Base-by-base conservation (phyloP, 1,284 basidiomycete species). In the Pseudozyma sp. region DNA sequence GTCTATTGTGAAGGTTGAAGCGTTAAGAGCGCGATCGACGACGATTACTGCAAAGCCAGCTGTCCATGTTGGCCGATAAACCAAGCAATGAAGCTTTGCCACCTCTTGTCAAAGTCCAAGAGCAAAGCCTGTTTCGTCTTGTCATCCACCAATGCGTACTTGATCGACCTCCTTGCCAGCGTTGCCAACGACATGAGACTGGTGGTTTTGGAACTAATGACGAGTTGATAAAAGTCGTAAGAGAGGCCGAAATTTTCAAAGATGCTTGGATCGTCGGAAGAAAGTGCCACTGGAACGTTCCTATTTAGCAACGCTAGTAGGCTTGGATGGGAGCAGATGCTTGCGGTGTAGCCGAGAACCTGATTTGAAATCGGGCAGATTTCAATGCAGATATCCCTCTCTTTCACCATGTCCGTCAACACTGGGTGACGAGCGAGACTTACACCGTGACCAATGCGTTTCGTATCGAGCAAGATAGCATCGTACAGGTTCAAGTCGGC, bases 401-500 rank as follows among this genome's bases (percentile, higher is more conserved):
- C 88, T 62, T 88, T 87, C 80, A 91, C 92, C 6, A 89, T 87
- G 51, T 90, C 86, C 83, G 92, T 89, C 34, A 93, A 85, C 67
- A 88, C 88, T 0, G 91, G 92, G 80, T 93, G 92, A 77, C 91
- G 92, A 43, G 89, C 87, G 19, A 93, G 86, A 3, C 91, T 91
- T 79, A 90, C 92, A 6, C 90, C 92, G 85, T 93, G 92, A 0
- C 92, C 92, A 59, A 93, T 92, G 14, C 92, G 88, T 78, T 90
- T 92, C 4, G 92, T 91, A 21, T 90, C 92, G 16, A 93, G 86
- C 36, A 92, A 82, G 48, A 93, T 89, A 3, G 92, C 92, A 80
- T 93, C 92, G 79, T 91, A 92, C 40, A 93, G 85, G 79, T 93
- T 93, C 52, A 88, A 83, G 75, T 93, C 92, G 14, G 90, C 90